Evolutionary conservation across 2,329 filamentous ascomycete species (phyloP).

Genomic region (Alternaria sp.): DNA sequence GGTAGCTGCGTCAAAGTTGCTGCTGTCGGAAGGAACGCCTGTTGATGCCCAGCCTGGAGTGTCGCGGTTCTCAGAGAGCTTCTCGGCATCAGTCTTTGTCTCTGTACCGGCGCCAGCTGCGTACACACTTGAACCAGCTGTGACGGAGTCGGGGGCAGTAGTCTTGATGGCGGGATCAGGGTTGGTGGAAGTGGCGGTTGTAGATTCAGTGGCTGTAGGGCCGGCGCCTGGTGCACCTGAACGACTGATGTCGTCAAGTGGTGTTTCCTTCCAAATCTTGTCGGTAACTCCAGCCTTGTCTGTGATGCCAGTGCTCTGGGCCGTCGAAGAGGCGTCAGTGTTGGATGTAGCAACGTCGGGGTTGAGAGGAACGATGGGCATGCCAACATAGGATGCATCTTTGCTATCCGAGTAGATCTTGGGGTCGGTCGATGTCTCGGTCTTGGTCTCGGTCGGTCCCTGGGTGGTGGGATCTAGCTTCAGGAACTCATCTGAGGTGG

Average conservation of each 20-base stretch:
- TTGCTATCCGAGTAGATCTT: slow-evolving; percentile 23
- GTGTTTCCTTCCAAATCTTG: slow-evolving; percentile 41
- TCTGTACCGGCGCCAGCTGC: slow-evolving; percentile 22
- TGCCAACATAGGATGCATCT: slow-evolving; percentile 23
- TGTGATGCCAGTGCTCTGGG: slow-evolving; percentile 41
- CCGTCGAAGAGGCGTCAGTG: slow-evolving; percentile 30
- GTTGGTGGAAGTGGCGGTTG: slow-evolving; percentile 11
- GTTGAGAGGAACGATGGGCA: slow-evolving; percentile 30
- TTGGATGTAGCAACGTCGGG: slow-evolving; percentile 28
- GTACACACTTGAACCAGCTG: slow-evolving; percentile 15
- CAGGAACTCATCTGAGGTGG: slow-evolving; percentile 23
- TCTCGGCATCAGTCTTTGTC: slow-evolving; percentile 31
- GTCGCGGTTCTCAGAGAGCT: slow-evolving; percentile 48
- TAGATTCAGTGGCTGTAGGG: slow-evolving; percentile 14
- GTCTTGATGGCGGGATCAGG: slow-evolving; percentile 22
- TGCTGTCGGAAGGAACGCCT: slow-evolving; percentile 59
- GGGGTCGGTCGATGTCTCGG: slow-evolving; percentile 12
- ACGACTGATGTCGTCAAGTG: slow-evolving; percentile 36
- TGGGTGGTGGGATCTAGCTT: slow-evolving; percentile 25
- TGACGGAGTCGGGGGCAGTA: slow-evolving; percentile 22
- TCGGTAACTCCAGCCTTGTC: slow-evolving; percentile 34
- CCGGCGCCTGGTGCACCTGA: slow-evolving; percentile 34
- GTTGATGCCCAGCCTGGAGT: slow-evolving; percentile 57
- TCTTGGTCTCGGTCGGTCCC: slow-evolving; percentile 8
- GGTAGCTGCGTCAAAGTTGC: slow-evolving; percentile 71